A percentile compares a stretch with the other conserved stretches of the same genome.
Conservation (phyloP, 2,329 filamentous ascomycete genomes). For the Tolypocladium guangdongense region DNA sequence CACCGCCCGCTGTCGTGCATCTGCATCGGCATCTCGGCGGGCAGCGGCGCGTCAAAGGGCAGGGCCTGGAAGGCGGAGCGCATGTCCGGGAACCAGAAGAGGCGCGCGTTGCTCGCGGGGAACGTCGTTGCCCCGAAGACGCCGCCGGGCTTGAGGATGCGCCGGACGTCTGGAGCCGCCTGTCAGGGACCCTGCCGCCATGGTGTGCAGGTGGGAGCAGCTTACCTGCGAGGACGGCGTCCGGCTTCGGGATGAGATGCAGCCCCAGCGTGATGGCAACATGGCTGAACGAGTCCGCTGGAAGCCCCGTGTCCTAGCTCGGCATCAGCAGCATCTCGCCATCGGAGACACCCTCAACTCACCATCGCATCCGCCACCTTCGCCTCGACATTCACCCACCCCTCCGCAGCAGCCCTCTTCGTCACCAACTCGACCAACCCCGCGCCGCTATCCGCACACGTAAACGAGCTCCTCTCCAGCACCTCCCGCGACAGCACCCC, state of each 20-base stretch:
- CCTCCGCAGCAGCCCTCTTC: conserved; percentile 25
- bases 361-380: conserved; percentile 36
- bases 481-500: conserved; percentile 23
- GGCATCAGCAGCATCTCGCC: neutral
- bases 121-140: conserved; percentile 26
- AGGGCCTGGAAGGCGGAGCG: conserved; percentile 27
- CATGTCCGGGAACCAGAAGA: conserved; percentile 26
- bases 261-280: conserved; percentile 35
- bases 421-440: conserved; percentile 29
- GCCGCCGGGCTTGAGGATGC: conserved; percentile 28
- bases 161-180: conserved; percentile 20
- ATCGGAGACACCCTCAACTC: conserved; percentile 4
- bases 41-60: conserved; percentile 27
- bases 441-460: conserved; percentile 37
- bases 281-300: conserved; percentile 29
- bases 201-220: neutral
- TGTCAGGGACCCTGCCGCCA: neutral
- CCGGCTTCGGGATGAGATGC: conserved; percentile 32
- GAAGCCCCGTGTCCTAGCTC: conserved; percentile 26
- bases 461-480: conserved; percentile 30
- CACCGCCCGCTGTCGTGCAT: conserved; percentile 27
- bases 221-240: conserved; percentile 18
- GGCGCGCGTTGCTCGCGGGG: conserved; percentile 19
- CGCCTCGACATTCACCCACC: conserved; percentile 34
- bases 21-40: conserved; percentile 24